Evolutionary conservation across 2,329 filamentous ascomycete genomes (phyloP), one percentile per base, ranked within the genome.

Genomic region (Penicillium frequentans): DNA sequence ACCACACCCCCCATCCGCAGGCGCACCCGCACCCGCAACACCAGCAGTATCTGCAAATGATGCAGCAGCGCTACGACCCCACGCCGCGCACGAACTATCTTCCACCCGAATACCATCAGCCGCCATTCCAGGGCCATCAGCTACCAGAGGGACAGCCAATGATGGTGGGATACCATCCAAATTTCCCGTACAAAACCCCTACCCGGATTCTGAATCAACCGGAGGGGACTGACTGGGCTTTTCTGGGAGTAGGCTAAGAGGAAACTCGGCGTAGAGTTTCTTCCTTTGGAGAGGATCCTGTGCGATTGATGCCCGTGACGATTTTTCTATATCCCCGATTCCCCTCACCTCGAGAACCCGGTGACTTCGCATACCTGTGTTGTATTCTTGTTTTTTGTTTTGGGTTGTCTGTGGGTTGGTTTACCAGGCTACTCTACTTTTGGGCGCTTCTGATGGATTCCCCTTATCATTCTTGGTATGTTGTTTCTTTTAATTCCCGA

Each of bases 141-240:
- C 56, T 71, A 45, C 64, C 65, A 5, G 67, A 70, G 7, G 65
- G 66, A 21, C 67, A 70, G 45, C 62, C 70, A 13, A 64, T 73
- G 52, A 70, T 74, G 64, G 62, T 71, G 49, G 63, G 69, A 43
- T 74, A 73, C 56, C 63, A 70, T 55, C 64, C 67, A 26, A 68
- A 67, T 59, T 70, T 68, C 56, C 64, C 70, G 54, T 74, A 70
- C 54, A 75, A 75, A 58, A 57, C 66, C 60, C 67, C 64, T 19
- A 54, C 67, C 46, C 70, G 71, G 49, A 65, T 75, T 29, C 63
- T 75, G 56, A 71, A 73, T 52, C 72, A 73, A 62, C 67, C 72
- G 55, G 73, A 75, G 58, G 73, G 73, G 58, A 75, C 73, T 50
- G 73, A 75, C 66, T 75, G 73, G 73, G 64, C 68, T 7, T 75